phyloP scores from a whole-genome alignment of 192 early-diverging fungal genomes.

The Mortierella hygrophila region DNA sequence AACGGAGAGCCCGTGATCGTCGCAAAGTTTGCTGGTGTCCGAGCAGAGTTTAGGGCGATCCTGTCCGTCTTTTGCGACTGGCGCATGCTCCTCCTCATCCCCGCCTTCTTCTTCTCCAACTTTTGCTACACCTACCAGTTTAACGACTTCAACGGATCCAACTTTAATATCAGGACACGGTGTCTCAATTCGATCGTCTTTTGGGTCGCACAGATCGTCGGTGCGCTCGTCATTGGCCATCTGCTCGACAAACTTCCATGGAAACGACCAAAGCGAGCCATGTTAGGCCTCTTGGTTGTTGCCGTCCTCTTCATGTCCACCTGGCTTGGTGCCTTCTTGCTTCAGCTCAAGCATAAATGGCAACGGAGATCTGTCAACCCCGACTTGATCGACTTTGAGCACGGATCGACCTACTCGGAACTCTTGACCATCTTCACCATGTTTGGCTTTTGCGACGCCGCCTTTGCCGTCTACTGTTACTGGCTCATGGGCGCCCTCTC shows the following conservation, averaged over 20 bases:
- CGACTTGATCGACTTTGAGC: constrained; percentile 43
- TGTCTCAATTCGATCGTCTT: constrained; percentile 80
- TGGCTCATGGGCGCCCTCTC: constrained; percentile 92
- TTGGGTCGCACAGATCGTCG: constrained; percentile 83
- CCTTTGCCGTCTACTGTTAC: constrained; percentile 70
- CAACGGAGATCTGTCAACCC: constrained; percentile 13
- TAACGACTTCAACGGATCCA: constrained; percentile 69
- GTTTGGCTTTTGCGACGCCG: constrained; percentile 56
- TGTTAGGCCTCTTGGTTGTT: constrained; percentile 66
- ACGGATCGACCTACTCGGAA: constrained; percentile 29
- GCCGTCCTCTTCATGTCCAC: constrained; percentile 66
- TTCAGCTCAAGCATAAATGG: constrained; percentile 69
- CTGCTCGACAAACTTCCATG: constrained; percentile 71
- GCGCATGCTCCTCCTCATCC: constrained; percentile 76
- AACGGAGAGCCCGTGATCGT: constrained; percentile 80
- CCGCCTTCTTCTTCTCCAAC: constrained; percentile 81
- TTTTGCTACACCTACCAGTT: constrained; percentile 84
- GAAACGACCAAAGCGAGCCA: constrained; percentile 73
- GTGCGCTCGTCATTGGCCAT: constrained; percentile 71
- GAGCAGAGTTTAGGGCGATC: constrained; percentile 66
- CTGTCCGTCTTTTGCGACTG: constrained; percentile 74
- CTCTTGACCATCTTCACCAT: constrained; percentile 40
- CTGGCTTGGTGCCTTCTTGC: constrained; percentile 71
- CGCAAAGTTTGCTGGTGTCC: constrained; percentile 75
- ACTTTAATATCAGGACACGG: constrained; percentile 78